phyloP scores from a whole-genome alignment of 1,284 basidiomycete genomes.

The Rhodofomes roseus region DNA sequence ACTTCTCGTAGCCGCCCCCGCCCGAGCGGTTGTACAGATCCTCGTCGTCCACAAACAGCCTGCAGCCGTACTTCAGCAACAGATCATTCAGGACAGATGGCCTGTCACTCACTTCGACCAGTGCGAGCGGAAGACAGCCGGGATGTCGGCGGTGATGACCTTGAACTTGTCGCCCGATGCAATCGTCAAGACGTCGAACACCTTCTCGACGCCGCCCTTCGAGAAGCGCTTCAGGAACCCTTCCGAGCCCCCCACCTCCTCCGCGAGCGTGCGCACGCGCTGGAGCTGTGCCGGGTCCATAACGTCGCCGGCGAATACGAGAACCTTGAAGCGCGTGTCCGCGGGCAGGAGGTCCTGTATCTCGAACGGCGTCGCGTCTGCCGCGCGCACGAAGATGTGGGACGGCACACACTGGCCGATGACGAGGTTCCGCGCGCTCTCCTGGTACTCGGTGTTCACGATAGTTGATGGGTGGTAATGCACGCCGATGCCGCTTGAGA shows the following conservation, averaged over 20 bases:
- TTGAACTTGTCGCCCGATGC: conserved; percentile 41
- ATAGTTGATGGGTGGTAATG: conserved; percentile 56
- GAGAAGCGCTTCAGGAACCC: conserved; percentile 6
- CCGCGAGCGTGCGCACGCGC: conserved; percentile 41
- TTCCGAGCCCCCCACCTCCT: conserved; percentile 30
- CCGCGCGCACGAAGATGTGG: conserved; percentile 57
- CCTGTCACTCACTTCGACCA: conserved; percentile 55
- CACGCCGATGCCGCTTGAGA: conserved; percentile 64
- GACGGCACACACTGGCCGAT: conserved; percentile 61
- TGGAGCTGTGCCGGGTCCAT: conserved; percentile 34
- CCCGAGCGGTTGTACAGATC: conserved; percentile 32
- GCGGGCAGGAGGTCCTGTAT: conserved; percentile 68
- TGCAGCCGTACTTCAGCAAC: conserved; percentile 9
- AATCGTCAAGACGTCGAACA: conserved; percentile 58
- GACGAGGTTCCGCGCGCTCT: conserved; percentile 41
- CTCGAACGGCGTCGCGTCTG: conserved; percentile 59
- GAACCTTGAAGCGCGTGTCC: conserved; percentile 67
- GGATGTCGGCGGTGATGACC: conserved; percentile 47
- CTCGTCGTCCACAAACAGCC: conserved; percentile 33
- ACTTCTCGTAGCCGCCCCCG: conserved; percentile 41
- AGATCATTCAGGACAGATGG: neutral
- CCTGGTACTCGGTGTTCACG: conserved; percentile 42
- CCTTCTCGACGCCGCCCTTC: conserved; percentile 8
- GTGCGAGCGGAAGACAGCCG: conserved; percentile 51
- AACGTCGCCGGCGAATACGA: conserved; percentile 60